Percentiles rank a stretch among this genome's conserved stretches.
Evolutionary conservation across 306 rosid species (phyloP).

Genomic region (Lagenaria siceraria): DNA sequence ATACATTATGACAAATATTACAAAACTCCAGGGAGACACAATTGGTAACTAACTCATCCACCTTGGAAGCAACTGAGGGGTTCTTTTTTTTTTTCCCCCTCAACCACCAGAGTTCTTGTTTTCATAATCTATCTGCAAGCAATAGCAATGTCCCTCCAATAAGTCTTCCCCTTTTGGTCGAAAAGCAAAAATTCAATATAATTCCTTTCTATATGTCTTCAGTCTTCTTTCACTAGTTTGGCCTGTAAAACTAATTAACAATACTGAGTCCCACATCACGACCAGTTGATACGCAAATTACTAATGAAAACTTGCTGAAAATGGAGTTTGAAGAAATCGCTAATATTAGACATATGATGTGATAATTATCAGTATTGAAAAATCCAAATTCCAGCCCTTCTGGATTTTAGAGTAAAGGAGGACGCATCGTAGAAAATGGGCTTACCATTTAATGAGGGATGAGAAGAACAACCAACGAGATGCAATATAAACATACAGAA

Average conservation of each 20-base stretch:
- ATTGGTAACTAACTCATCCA: constrained; percentile 1
- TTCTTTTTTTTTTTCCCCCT: not conserved
- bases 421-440: not conserved
- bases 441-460: constrained; percentile 58
- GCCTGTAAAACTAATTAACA: not conserved
- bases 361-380: not conserved
- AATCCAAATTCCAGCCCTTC: not conserved
- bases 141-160: not conserved
- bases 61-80: not conserved
- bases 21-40: constrained; percentile 1
- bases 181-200: not conserved
- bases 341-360: not conserved
- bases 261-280: not conserved
- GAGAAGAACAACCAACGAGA: constrained; percentile 48
- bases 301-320: not conserved
- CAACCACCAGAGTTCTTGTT: not conserved
- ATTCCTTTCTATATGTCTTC: not conserved
- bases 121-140: constrained; percentile 3
- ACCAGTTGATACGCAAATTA: not conserved
- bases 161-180: not conserved
- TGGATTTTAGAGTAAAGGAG: not conserved
- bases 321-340: not conserved
- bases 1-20: not conserved
- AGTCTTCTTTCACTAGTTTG: not conserved
- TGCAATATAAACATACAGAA: constrained; percentile 45